Evolutionary conservation across 148 eudicot species (phyloP).

Genomic region (Bassia scoparia): DNA sequence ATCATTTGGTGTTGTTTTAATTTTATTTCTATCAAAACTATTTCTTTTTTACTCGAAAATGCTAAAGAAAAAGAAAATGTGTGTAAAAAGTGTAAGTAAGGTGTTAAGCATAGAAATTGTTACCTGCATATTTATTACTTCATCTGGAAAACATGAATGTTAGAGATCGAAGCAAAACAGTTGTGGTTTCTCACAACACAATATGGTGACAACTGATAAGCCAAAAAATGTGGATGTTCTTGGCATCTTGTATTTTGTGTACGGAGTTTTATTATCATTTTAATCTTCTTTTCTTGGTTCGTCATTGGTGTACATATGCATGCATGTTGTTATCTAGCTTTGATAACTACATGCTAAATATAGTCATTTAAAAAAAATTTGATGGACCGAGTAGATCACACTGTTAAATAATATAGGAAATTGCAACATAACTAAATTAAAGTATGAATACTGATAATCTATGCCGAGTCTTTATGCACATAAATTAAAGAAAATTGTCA

Average conservation of each 20-base stretch:
- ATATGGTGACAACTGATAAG: constrained; percentile 27
- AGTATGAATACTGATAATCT: too few species aligned
- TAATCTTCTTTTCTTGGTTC: too few species aligned
- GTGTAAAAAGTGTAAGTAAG: background rate
- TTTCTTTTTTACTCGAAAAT: too few species aligned
- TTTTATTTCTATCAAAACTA: background rate
- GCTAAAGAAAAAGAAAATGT: too few species aligned
- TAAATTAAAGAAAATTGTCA: too few species aligned
- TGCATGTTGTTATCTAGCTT: constrained; percentile 6
- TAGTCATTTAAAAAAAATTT: too few species aligned
- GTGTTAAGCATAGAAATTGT: background rate
- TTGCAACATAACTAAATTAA: too few species aligned
- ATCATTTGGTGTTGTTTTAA: constrained; percentile 9
- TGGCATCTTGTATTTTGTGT: too few species aligned
- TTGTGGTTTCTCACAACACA: constrained; percentile 17
- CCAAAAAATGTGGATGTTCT: constrained; percentile 11
- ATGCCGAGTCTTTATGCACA: too few species aligned
- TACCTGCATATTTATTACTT: constrained; percentile 5
- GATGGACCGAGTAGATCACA: too few species aligned
- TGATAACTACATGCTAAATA: background rate
- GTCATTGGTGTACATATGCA: background rate
- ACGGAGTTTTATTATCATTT: background rate
- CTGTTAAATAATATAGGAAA: too few species aligned
- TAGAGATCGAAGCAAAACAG: constrained; percentile 16
- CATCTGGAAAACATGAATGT: constrained; percentile 8